These are phyloP conservation scores for Heliamphora exappendiculata DNA, from an alignment of 148 eudicot genomes.

Conservation along the genomic window DNA sequence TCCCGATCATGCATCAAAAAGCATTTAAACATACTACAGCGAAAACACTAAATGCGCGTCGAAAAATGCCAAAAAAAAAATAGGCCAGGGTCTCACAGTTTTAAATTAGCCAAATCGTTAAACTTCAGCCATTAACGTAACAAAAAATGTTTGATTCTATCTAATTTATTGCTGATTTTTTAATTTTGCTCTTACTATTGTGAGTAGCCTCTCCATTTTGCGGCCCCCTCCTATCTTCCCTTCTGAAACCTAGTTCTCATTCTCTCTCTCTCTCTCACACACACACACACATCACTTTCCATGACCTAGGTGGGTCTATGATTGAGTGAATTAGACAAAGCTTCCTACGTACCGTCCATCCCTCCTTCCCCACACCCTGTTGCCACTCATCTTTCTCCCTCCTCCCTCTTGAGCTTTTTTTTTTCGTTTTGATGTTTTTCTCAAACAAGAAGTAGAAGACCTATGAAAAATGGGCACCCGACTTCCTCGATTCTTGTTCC, in stretches of 20 bases:
- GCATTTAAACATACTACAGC: too few species aligned
- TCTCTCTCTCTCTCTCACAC: neutral
- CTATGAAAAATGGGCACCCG: constrained; percentile 19
- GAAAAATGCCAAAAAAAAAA: too few species aligned
- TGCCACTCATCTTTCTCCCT: neutral
- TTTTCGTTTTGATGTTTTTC: neutral
- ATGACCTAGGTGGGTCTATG: constrained; percentile 21
- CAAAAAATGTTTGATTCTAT: too few species aligned
- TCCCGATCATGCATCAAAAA: too few species aligned
- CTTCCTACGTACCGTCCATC: neutral
- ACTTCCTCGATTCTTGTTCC: constrained; percentile 16
- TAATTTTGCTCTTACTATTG: too few species aligned
- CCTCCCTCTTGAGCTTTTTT: neutral
- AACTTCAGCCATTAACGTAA: too few species aligned
- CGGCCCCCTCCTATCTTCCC: neutral
- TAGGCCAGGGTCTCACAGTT: too few species aligned
- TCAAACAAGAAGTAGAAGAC: neutral
- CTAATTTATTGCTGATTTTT: too few species aligned
- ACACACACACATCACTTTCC: neutral
- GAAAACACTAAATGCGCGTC: too few species aligned
- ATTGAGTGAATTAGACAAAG: constrained; percentile 33
- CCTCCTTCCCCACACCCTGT: constrained; percentile 6
- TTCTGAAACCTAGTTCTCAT: neutral
- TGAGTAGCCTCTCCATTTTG: too few species aligned
- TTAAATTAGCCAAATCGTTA: too few species aligned